These are phyloP conservation scores for Yamadazyma trypodendri DNA, from an alignment of 1,139 yeast species.

Conservation along the genomic window DNA sequence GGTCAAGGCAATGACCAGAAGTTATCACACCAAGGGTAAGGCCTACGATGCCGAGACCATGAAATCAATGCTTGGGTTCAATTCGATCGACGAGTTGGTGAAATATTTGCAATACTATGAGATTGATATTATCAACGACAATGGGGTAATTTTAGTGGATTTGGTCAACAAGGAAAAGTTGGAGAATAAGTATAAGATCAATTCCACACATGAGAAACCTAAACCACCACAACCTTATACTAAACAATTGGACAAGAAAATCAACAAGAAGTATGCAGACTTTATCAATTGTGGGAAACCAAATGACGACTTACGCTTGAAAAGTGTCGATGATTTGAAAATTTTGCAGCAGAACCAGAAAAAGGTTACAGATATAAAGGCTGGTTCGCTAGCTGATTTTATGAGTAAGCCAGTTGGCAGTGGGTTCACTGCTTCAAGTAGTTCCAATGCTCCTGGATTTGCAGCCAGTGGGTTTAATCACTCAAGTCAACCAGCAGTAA, in stretches of 20 bases:
- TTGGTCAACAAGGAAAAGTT: constrained; percentile 51
- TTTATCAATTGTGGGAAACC: constrained; percentile 42
- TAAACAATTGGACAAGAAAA: constrained; percentile 47
- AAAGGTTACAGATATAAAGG: constrained; percentile 8
- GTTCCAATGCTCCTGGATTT: neutral
- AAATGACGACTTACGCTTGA: constrained; percentile 23
- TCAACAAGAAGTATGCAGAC: constrained; percentile 25
- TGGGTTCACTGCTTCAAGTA: neutral
- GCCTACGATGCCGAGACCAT: constrained; percentile 56
- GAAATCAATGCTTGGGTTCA: constrained; percentile 61
- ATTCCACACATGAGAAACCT: constrained; percentile 45
- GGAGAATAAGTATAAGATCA: constrained; percentile 42
- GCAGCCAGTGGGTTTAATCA: neutral
- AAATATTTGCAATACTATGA: constrained; percentile 66
- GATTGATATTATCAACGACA: constrained; percentile 43
- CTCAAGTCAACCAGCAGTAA: no score
- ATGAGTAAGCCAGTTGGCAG: constrained; percentile 7
- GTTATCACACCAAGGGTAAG: constrained; percentile 71
- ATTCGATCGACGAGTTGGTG: constrained; percentile 49
- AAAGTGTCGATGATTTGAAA: constrained; percentile 2
- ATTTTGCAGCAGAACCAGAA: constrained; percentile 5
- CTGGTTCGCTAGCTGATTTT: constrained; percentile 19
- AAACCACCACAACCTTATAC: constrained; percentile 61
- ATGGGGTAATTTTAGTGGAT: constrained; percentile 44
- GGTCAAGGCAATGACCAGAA: constrained; percentile 61